Evolutionary conservation across 2,329 filamentous ascomycete species (phyloP).

Genomic region (Fusarium pilosicola): DNA sequence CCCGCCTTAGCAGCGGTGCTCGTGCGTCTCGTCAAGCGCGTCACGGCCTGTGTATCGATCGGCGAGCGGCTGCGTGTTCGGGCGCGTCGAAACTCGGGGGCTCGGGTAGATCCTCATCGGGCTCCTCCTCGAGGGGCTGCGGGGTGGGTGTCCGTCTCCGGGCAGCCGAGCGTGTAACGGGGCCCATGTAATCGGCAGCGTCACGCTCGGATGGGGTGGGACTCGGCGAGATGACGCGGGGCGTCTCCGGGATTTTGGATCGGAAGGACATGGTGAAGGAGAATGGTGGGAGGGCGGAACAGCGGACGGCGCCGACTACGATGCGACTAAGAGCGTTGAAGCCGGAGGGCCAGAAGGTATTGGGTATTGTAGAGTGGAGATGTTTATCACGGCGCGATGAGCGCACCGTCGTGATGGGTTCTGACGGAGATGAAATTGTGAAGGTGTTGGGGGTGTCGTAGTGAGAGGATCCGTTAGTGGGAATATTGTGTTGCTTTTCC

Average conservation of each 20-base stretch:
- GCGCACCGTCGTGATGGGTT: constrained; percentile 41
- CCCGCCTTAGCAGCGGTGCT: constrained; percentile 47
- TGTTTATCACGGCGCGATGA: constrained; percentile 62
- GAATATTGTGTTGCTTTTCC: constrained; percentile 43
- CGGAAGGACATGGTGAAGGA: constrained; percentile 63
- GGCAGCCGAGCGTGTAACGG: constrained; percentile 79
- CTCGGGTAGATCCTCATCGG: constrained; percentile 60
- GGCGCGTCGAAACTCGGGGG: constrained; percentile 66
- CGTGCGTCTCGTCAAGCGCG: constrained; percentile 63
- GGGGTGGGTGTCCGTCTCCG: constrained; percentile 66
- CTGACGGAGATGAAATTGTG: constrained; percentile 28
- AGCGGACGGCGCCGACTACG: constrained; percentile 65
- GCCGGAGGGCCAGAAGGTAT: constrained; percentile 57
- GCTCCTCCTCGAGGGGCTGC: constrained; percentile 68
- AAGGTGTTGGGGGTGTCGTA: constrained; percentile 31
- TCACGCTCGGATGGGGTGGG: constrained; percentile 65
- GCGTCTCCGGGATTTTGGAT: constrained; percentile 75
- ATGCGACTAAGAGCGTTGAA: constrained; percentile 60
- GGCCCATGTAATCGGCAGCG: constrained; percentile 68
- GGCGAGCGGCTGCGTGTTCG: constrained; percentile 79
- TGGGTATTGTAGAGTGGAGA: constrained; percentile 51
- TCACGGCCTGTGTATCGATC: constrained; percentile 61
- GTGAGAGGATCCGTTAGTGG: constrained; percentile 16
- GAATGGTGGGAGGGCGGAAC: constrained; percentile 70
- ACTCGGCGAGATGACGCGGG: constrained; percentile 89